Evolutionary conservation across 768 basidiomycete species (phyloP).

Genomic region (Pleurotus cornucopiae): DNA sequence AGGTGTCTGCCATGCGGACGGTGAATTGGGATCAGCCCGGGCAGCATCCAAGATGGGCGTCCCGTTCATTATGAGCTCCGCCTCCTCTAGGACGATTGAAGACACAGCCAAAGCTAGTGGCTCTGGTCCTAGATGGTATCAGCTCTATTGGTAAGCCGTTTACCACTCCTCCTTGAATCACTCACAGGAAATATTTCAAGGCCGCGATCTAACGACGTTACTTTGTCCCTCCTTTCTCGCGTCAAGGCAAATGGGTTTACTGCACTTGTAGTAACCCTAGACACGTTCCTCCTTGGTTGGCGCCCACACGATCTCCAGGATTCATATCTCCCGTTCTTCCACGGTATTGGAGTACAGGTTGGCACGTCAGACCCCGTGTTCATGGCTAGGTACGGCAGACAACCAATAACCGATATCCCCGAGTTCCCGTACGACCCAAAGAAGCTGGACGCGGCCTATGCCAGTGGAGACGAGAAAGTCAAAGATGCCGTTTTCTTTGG

Average conservation of each 20-base stretch:
- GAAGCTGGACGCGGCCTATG: slow-evolving; percentile 35
- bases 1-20: slow-evolving; percentile 66
- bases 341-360: slow-evolving; percentile 64
- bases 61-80: slow-evolving; percentile 74
- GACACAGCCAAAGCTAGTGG: slow-evolving; percentile 73
- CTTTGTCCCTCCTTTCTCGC: slow-evolving; percentile 59
- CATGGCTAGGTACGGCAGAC: slow-evolving; percentile 52
- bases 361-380: slow-evolving; percentile 76
- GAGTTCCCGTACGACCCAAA: slow-evolving; percentile 58
- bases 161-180: neutral
- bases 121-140: slow-evolving; percentile 69
- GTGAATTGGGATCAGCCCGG: slow-evolving; percentile 64
- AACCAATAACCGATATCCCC: slow-evolving; percentile 37
- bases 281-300: slow-evolving; percentile 73
- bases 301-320: slow-evolving; percentile 68
- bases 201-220: slow-evolving; percentile 59
- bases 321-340: slow-evolving; percentile 61
- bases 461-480: slow-evolving; percentile 44
- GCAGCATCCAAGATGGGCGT: slow-evolving; percentile 61
- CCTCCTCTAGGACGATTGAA: slow-evolving; percentile 69
- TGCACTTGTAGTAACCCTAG: slow-evolving; percentile 75
- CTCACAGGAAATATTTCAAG: slow-evolving; percentile 25
- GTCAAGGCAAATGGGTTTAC: slow-evolving; percentile 64
- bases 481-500: slow-evolving; percentile 44
- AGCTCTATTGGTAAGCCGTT: slow-evolving; percentile 65